phyloP scores from a whole-genome alignment of 805 yeast species.

The Maudiozyma bulderi region DNA sequence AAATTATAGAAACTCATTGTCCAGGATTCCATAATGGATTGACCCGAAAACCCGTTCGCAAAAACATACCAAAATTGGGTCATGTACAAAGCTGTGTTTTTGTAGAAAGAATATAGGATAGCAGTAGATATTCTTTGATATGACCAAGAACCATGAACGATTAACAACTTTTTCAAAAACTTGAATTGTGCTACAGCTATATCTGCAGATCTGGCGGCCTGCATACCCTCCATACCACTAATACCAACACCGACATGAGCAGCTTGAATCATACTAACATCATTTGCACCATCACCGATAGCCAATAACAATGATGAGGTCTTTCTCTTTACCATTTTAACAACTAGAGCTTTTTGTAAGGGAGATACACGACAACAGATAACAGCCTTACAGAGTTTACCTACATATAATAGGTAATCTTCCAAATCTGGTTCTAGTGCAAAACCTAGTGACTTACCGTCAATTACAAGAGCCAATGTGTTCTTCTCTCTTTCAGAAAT shows the following conservation, averaged over 20 bases:
- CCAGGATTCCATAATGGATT: slow-evolving; percentile 95
- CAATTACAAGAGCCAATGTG: slow-evolving; percentile 82
- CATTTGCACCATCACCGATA: slow-evolving; percentile 98
- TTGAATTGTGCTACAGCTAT: slow-evolving; percentile 93
- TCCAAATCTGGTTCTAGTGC: slow-evolving; percentile 80
- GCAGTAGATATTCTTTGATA: slow-evolving; percentile 91
- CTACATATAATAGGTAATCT: slow-evolving; percentile 67
- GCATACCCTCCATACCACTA: slow-evolving; percentile 99
- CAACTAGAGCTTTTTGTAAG: slow-evolving; percentile 91
- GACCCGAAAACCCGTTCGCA: slow-evolving; percentile 86
- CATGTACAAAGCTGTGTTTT: slow-evolving; percentile 91
- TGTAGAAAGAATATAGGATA: slow-evolving; percentile 88
- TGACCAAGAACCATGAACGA: slow-evolving; percentile 97
- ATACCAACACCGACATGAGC: slow-evolving; percentile 99
- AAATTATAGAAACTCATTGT: slow-evolving; percentile 93
- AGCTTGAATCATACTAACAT: slow-evolving; percentile 98
- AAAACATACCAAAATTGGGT: slow-evolving; percentile 98
- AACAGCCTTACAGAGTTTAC: slow-evolving; percentile 85
- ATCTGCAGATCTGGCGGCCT: slow-evolving; percentile 97
- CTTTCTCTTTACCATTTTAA: slow-evolving; percentile 82
- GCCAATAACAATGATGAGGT: slow-evolving; percentile 69
- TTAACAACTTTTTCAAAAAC: slow-evolving; percentile 66
- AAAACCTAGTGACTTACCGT: slow-evolving; percentile 81
- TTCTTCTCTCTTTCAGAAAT: slow-evolving; percentile 59
- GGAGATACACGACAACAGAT: slow-evolving; percentile 98